A percentile compares a stretch with the other conserved stretches of the same genome.
These are phyloP conservation scores for Chiua virens DNA, from an alignment of 768 basidiomycete genomes.

Conservation along the genomic window DNA sequence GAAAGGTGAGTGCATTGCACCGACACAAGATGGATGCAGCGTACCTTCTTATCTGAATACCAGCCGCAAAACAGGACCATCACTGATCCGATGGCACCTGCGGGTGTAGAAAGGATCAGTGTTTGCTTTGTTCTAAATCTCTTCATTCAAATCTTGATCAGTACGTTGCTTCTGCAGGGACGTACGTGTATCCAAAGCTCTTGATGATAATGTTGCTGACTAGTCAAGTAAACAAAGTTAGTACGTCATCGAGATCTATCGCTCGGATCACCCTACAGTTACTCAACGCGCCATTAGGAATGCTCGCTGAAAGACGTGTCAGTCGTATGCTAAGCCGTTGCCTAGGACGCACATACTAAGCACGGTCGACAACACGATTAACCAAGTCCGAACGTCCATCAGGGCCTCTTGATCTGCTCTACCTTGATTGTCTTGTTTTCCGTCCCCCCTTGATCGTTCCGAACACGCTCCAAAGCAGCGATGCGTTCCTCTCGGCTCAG, in stretches of 20 bases:
- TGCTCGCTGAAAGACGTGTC: constrained; percentile 45
- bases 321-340: background rate
- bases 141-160: background rate
- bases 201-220: constrained; percentile 65
- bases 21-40: background rate
- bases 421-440: constrained; percentile 60
- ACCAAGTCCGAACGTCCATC: constrained; percentile 58
- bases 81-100: constrained; percentile 47
- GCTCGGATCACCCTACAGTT: constrained; percentile 48
- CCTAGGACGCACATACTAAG: constrained; percentile 44
- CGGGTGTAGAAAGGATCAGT: constrained; percentile 57
- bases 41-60: constrained; percentile 64
- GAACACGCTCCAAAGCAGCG: constrained; percentile 62
- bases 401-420: constrained; percentile 59
- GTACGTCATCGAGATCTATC: background rate
- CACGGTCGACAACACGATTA: constrained; percentile 58
- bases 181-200: constrained; percentile 63
- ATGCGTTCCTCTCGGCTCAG: constrained; percentile 59
- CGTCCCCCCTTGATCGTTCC: constrained; percentile 65
- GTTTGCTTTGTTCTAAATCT: constrained; percentile 56
- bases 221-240: constrained; percentile 19
- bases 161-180: background rate
- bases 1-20: background rate
- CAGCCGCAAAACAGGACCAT: constrained; percentile 57
- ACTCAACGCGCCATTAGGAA: constrained; percentile 63